Base-by-base conservation (phyloP, 2,329 filamentous ascomycete genomes). In the Aureobasidium subglaciale region DNA sequence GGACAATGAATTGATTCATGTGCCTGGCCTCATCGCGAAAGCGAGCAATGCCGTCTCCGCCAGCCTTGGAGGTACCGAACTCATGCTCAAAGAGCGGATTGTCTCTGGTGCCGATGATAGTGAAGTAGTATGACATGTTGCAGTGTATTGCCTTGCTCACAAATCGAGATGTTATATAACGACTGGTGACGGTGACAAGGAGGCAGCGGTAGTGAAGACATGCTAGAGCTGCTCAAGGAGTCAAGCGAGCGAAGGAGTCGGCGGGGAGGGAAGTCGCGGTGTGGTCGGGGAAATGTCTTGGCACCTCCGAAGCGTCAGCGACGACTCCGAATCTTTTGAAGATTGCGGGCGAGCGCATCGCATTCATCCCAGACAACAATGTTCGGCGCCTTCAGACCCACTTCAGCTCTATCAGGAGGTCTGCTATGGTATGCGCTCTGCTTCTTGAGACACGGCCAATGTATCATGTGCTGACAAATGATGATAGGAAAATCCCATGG, bases 51-150 rank as follows among this genome's bases (percentile, higher is more conserved):
- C 93, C 93, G 77, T 97, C 93, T 69, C 92, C 92, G 74, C 92
- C 91, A 65, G 90, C 87, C 73, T 96, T 96, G 37, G 90, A 95
- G 35, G 92, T 96, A 65, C 93, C 93, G 70, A 99, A 99, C 69
- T 96, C 91, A 73, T 95, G 84, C 75, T 95, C 92, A 75, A 97
- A 99, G 63, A 99, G 82, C 30, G 93, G 92, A 68, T 92, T 95
- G 77, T 99, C 93, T 65, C 90, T 88, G 20, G 90, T 95, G 68
- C 91, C 93, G 71, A 99, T 84, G 64, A 99, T 96, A 68, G 88
- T 88, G 75, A 99, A 97, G 78, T 96, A 96, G 80, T 97, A 99
- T 59, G 91, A 96, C 93, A 97, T 97, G n/a, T 16, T 11, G 29
- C 11, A 11, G 7, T 30, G 29, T 6, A 20, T 63, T n/a, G n/a